phyloP scores from a whole-genome alignment of 2,329 filamentous ascomycete genomes.

The Lachnellula occidentalis region DNA sequence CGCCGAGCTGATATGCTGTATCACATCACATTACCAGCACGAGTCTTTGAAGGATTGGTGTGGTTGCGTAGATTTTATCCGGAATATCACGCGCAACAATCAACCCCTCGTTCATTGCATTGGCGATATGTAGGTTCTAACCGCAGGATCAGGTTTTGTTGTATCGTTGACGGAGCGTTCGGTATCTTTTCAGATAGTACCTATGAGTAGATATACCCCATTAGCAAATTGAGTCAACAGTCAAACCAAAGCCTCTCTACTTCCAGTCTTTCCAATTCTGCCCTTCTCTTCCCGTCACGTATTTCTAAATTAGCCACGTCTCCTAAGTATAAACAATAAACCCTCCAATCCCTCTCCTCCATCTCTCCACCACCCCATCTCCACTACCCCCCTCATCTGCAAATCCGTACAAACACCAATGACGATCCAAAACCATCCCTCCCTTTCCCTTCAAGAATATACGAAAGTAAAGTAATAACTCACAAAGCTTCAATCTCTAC shows the following conservation, averaged over 20 bases:
- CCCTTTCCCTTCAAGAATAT: neutral
- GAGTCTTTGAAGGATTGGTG: neutral
- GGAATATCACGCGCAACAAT: constrained; percentile 2
- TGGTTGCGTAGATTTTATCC: constrained; percentile 5
- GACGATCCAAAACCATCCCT: neutral
- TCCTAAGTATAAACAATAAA: too few relatives aligned
- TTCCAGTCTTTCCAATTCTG: too few relatives aligned
- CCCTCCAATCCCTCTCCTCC: too few relatives aligned
- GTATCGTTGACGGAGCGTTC: constrained; percentile 78
- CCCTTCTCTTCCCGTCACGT: too few relatives aligned
- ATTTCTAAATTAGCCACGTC: too few relatives aligned
- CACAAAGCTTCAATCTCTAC: constrained; percentile 88
- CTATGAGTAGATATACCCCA: constrained; percentile 41
- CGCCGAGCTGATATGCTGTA: constrained; percentile 8
- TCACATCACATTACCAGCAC: neutral
- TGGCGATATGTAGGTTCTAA: neutral
- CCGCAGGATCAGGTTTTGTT: constrained; percentile 22
- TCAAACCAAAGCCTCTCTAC: neutral
- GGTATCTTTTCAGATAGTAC: constrained; percentile 89
- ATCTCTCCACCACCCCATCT: neutral
- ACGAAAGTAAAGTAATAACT: constrained; percentile 38
- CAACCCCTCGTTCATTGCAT: neutral
- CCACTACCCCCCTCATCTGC: neutral
- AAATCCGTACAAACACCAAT: neutral
- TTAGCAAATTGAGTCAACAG: constrained; percentile 13